Base-by-base conservation (phyloP, 331 rosid species). In the Acacia pycnantha region DNA sequence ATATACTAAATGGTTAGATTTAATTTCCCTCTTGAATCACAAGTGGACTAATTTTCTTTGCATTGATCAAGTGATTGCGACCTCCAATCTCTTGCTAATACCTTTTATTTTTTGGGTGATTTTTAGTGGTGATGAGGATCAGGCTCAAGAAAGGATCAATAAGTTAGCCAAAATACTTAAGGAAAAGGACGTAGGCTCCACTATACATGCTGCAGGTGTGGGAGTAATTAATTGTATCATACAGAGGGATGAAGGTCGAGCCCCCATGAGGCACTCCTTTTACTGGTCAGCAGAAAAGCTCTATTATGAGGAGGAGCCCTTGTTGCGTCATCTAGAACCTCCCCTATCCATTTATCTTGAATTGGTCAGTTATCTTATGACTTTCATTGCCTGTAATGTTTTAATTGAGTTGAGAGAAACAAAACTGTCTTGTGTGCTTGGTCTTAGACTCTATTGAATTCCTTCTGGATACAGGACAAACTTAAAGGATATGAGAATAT, bases 231-330 rank as follows among this genome's bases (percentile, higher is more conserved):
- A 97, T 82, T 96, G 99, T 82, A 96, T 96, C 85, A 96, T 96
- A 82, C 99, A 96, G 85, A 94, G 99, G 86, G 98, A 96, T 88
- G 99, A 96, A 87, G 99, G 99, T 74, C 94, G 99, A 69, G 84
- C 99, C 61, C 99, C 99, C 13, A 96, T 96, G 99, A 91, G 99
- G 91, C 99, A 96, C 89, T 96, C 99, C 77, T 94, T 96, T 85
- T 94, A 94, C 89, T 94, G 97, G 99, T 94, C 97, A 22, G 78
- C 90, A 18, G 97, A 90, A 83, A 96, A 92, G 86, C 88, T 76
- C 50, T 84, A 89, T 82, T 96, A 89, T 12, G 93, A 88, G 70
- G 99, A 96, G 88, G 95, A 92, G 82, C 98, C 99, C 70, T 88
- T 94, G 77, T 58, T 96, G 90, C 99, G 99, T 73, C 98, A 96